phyloP scores from a whole-genome alignment of 306 rosid species.

The Begonia peltatifolia region DNA sequence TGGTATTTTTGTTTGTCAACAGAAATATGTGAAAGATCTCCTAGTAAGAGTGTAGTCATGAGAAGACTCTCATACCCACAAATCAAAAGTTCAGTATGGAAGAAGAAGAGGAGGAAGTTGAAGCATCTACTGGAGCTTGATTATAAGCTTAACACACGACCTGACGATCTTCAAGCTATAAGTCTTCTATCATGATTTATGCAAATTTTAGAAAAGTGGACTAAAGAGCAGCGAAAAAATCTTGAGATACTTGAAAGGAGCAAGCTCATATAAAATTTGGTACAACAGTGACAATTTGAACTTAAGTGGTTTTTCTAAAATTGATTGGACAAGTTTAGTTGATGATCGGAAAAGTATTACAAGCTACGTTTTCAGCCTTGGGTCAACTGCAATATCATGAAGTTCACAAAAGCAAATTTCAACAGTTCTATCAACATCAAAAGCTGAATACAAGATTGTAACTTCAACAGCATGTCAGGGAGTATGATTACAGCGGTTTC shows the following conservation, averaged over 20 bases:
- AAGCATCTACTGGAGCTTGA: not conserved
- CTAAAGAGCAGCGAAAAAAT: not conserved
- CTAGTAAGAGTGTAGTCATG: not conserved
- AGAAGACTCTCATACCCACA: not conserved
- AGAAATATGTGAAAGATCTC: too few species aligned
- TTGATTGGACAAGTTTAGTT: not conserved
- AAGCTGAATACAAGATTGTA: not conserved
- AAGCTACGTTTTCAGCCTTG: conserved; percentile 1
- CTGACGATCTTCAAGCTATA: not conserved
- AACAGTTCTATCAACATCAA: not conserved
- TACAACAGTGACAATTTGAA: not conserved
- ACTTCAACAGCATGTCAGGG: not conserved
- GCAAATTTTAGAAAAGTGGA: too few species aligned
- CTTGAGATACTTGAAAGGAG: not conserved
- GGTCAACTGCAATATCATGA: not conserved
- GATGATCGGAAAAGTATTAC: not conserved
- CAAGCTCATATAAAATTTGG: not conserved
- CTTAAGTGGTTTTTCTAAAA: not conserved
- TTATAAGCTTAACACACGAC: not conserved
- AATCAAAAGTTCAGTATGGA: not conserved
- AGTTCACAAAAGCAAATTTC: not conserved
- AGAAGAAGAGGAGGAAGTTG: not conserved
- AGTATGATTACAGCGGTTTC: not conserved
- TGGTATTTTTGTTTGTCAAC: too few species aligned
- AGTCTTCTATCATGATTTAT: not conserved